Evolutionary conservation across 345 rosid genomes (phyloP).

Genomic region (Raphanus raphanistrum): DNA sequence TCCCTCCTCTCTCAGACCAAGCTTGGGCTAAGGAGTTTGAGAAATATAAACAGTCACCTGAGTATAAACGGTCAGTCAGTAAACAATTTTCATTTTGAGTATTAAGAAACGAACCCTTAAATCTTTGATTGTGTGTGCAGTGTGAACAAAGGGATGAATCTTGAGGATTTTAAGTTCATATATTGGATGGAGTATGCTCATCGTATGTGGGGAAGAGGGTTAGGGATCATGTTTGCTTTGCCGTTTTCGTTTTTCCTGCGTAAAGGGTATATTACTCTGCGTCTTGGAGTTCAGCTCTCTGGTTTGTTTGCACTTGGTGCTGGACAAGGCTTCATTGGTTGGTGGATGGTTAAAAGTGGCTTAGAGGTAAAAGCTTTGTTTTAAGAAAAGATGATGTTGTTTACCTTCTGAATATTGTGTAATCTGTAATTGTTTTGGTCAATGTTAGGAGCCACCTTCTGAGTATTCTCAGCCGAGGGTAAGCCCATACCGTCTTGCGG

Average conservation of each 20-base stretch:
- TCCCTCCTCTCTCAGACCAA: constrained; percentile 81
- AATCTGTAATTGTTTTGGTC: constrained; percentile 23
- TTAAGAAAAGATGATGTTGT: not conserved
- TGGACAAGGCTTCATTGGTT: constrained; percentile 95
- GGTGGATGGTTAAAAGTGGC: constrained; percentile 99
- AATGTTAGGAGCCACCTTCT: constrained; percentile 77
- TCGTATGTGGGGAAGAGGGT: constrained; percentile 98
- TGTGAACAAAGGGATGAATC: constrained; percentile 86
- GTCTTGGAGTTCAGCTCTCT: constrained; percentile 79
- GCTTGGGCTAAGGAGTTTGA: constrained; percentile 84
- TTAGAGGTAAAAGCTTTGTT: constrained; percentile 62
- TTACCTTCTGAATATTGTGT: constrained; percentile 4
- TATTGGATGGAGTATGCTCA: constrained; percentile 99
- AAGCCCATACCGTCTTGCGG: constrained; percentile 92
- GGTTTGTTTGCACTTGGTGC: constrained; percentile 91
- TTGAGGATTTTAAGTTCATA: constrained; percentile 92
- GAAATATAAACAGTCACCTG: constrained; percentile 86
- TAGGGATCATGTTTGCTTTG: constrained; percentile 94
- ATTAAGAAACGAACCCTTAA: not conserved
- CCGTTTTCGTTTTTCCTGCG: constrained; percentile 93
- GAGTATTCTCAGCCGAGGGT: constrained; percentile 87
- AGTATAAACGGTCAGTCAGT: constrained; percentile 62
- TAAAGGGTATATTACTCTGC: constrained; percentile 77
- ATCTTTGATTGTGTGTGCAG: constrained; percentile 37
- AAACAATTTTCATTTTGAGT: not conserved